Evolutionary conservation across 148 eudicot genomes (phyloP), one percentile per base, ranked within the genome.

Genomic region (Nepenthes mirabilis): DNA sequence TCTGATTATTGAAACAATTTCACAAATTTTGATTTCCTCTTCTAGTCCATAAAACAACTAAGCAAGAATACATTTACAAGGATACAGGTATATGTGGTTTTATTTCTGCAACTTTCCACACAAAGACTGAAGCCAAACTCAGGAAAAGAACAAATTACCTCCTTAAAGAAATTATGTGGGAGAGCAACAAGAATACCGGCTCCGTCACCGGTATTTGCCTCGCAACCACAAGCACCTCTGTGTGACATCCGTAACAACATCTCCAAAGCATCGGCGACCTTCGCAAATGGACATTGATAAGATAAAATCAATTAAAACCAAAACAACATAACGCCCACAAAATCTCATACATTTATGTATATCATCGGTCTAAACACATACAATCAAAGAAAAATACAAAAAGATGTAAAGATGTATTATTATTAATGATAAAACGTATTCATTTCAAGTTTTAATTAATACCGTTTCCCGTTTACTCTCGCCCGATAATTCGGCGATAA

Each of bases 221-320:
- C 99, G 61, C 99, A 91, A 5, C 99, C 99, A 82, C 99, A 94
- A 10, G 99, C 99, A 5, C 99, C 99, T 77, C 99, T 86, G 50
- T 94, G 99, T 5, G 99, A 9, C 99, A 94, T 94, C 57, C 99
- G 79, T 35, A 89, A 86, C 74, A 94, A 78, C 99, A 94, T 94
- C 71, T 94, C 99, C 50, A 89, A 61, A 2, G 97, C 97, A 84
- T 94, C 99, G 7, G 84, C 75, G 51, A 94, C 93, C 99, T 94
- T 54, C 32, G 2, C 9, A 49, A 7, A 8, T 5, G 6, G 14
- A 49, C 14, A 2, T 2, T 10, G 3, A 49, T 5, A 49, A 6
- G 10, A 49, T 5, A 10, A 11, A 49, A 6, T 5, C 52, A 49
- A 10, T 5, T 49, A 0, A 4, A 32, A 1, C 32, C 23, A 5